Percentiles rank a stretch among this genome's conserved stretches.
These are phyloP conservation scores for Acrodontium crateriforme DNA, from an alignment of 2,329 filamentous ascomycete genomes.

Conservation along the genomic window DNA sequence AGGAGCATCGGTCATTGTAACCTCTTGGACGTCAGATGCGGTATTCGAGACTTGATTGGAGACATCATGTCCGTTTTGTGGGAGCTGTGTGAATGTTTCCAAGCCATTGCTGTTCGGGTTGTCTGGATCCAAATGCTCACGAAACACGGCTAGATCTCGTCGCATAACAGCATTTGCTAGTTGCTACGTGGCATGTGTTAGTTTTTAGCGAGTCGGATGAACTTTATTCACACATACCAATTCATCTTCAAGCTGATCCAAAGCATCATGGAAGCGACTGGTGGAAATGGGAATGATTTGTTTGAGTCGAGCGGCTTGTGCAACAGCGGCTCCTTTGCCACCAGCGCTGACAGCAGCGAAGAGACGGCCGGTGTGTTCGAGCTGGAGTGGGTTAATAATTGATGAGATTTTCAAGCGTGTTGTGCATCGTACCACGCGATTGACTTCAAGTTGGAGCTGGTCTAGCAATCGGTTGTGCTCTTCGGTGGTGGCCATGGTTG, in stretches of 20 bases:
- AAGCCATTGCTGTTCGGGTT: neutral
- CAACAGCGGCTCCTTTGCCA: conserved; percentile 14
- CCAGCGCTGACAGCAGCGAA: conserved; percentile 27
- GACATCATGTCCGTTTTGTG: neutral
- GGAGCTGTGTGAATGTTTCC: neutral
- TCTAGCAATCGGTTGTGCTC: conserved; percentile 23
- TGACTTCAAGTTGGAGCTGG: conserved; percentile 33
- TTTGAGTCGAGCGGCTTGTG: conserved; percentile 22
- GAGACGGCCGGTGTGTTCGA: conserved; percentile 31
- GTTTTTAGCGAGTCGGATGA: conserved; percentile 1
- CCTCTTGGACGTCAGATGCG: neutral
- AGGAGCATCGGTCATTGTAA: neutral
- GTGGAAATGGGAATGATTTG: conserved; percentile 26
- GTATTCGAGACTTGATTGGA: neutral
- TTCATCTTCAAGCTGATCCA: conserved; percentile 38
- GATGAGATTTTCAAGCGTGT: conserved; percentile 1
- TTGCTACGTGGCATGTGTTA: conserved; percentile 13
- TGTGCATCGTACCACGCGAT: conserved; percentile 28
- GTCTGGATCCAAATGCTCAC: no score
- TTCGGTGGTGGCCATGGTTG: conserved; percentile 6
- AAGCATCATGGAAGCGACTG: conserved; percentile 34
- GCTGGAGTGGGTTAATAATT: conserved; percentile 15
- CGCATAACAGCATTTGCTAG: conserved; percentile 20
- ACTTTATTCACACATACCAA: conserved; percentile 22
- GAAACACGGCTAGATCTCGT: conserved; percentile 20